A percentile compares a stretch with the other conserved stretches of the same genome.
phyloP scores from a whole-genome alignment of 2,329 filamentous ascomycete species.

The Drechslerella dactyloides region DNA sequence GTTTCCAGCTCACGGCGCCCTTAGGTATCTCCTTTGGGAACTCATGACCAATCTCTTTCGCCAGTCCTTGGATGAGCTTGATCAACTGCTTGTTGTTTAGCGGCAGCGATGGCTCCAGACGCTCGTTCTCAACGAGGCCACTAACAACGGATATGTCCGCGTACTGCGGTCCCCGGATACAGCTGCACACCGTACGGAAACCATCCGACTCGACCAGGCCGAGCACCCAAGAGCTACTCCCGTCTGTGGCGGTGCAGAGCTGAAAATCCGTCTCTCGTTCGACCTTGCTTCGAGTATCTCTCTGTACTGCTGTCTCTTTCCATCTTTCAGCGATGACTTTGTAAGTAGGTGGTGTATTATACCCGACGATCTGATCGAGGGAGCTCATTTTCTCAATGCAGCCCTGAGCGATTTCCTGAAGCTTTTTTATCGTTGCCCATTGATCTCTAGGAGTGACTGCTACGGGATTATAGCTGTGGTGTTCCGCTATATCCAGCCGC shows the following conservation, averaged over 20 bases:
- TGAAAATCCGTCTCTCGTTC: slow-evolving; percentile 29
- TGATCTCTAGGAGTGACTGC: slow-evolving; percentile 14
- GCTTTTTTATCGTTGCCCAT: slow-evolving; percentile 12
- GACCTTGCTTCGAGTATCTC: slow-evolving; percentile 32
- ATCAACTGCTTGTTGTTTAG: slow-evolving; percentile 33
- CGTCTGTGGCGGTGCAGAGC: slow-evolving; percentile 22
- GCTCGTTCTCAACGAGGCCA: slow-evolving; percentile 31
- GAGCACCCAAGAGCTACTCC: slow-evolving; percentile 14
- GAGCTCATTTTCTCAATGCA: slow-evolving; percentile 20
- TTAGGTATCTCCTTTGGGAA: slow-evolving; percentile 40
- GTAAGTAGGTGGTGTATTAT: slow-evolving; percentile 12
- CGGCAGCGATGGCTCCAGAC: slow-evolving; percentile 15
- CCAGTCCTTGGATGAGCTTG: slow-evolving; percentile 27
- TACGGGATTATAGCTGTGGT: slow-evolving; percentile 28
- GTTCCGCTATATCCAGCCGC: slow-evolving; percentile 23
- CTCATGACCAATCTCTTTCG: slow-evolving; percentile 31
- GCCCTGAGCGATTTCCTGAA: slow-evolving; percentile 26
- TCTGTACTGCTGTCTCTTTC: slow-evolving; percentile 12
- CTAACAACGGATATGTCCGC: slow-evolving; percentile 36
- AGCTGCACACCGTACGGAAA: slow-evolving; percentile 42
- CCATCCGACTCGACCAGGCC: slow-evolving; percentile 39
- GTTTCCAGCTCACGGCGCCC: slow-evolving; percentile 31
- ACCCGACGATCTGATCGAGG: slow-evolving; percentile 21
- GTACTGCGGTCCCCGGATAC: slow-evolving; percentile 27
- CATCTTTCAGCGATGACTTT: slow-evolving; percentile 25